Conservation (phyloP, 2,329 filamentous ascomycete genomes). For the Biscogniauxia marginata region DNA sequence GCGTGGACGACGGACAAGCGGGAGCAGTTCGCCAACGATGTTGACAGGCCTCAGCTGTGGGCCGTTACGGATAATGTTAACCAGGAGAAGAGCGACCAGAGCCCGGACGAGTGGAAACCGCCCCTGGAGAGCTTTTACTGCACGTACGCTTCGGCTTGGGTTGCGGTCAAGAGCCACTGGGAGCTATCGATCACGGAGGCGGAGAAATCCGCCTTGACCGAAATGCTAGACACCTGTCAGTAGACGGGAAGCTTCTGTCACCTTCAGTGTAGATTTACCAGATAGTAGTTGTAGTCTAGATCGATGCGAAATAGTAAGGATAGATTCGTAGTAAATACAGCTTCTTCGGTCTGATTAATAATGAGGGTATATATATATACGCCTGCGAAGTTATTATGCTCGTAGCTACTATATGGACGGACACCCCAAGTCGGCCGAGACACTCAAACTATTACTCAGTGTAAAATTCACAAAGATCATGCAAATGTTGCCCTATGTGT, state of each 20-base stretch:
- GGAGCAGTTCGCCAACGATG: conserved; percentile 72
- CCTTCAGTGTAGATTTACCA: no score
- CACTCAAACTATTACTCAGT: no score
- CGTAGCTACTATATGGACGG: no score
- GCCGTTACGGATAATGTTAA: conserved; percentile 80
- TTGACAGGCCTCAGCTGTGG: conserved; percentile 72
- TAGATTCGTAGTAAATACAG: no score
- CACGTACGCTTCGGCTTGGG: conserved; percentile 74
- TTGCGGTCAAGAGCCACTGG: conserved; percentile 74
- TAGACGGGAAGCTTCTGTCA: no score
- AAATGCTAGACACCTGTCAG: conserved; percentile 69
- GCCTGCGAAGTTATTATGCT: no score
- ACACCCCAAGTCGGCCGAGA: no score
- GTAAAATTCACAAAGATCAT: no score
- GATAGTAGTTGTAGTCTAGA: no score
- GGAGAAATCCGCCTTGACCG: conserved; percentile 66
- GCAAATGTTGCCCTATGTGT: neutral
- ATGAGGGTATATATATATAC: no score
- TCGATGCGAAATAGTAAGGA: no score
- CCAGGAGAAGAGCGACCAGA: conserved; percentile 67
- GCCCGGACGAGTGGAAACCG: conserved; percentile 76
- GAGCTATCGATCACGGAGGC: conserved; percentile 63
- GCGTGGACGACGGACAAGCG: conserved; percentile 69
- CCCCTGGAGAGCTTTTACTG: conserved; percentile 68
- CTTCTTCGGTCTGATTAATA: no score